phyloP scores from a whole-genome alignment of 2,329 filamentous ascomycete genomes.

The Zalaria sp. region DNA sequence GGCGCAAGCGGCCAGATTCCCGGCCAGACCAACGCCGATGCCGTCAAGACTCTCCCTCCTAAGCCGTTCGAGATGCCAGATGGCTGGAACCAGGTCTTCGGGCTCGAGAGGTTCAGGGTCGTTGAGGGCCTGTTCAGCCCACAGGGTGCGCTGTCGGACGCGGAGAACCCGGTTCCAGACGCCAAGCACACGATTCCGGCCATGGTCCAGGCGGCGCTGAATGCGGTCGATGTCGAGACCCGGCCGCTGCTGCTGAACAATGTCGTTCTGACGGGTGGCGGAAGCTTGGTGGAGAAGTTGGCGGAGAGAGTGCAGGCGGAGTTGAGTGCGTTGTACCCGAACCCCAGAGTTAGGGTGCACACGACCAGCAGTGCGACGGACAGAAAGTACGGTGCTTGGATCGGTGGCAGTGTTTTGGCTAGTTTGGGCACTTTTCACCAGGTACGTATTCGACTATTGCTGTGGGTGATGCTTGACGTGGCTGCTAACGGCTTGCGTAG shows the following conservation, averaged over 20 bases:
- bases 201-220: conserved; percentile 63
- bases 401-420: conserved; percentile 88
- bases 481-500: conserved; percentile 11
- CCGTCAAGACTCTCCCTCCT: conserved; percentile 56
- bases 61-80: conserved; percentile 95
- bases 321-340: conserved; percentile 67
- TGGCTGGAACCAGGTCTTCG: conserved; percentile 91
- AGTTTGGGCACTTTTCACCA: conserved; percentile 97
- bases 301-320: conserved; percentile 82
- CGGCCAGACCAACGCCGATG: conserved; percentile 55
- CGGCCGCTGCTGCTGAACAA: conserved; percentile 72
- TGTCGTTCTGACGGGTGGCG: conserved; percentile 83
- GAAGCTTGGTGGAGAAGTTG: conserved; percentile 78
- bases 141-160: conserved; percentile 48
- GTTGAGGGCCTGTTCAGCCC: conserved; percentile 88
- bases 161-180: conserved; percentile 39
- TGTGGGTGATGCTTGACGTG: background rate
- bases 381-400: conserved; percentile 85
- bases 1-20: conserved; percentile 31
- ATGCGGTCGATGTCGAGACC: conserved; percentile 76
- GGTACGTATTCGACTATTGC: conserved; percentile 7
- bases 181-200: conserved; percentile 64
- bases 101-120: conserved; percentile 70
- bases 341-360: conserved; percentile 74
- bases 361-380: conserved; percentile 78